Evolutionary conservation across 257 asterid genomes (phyloP).

Genomic region (Jaltomata sinuosa): DNA sequence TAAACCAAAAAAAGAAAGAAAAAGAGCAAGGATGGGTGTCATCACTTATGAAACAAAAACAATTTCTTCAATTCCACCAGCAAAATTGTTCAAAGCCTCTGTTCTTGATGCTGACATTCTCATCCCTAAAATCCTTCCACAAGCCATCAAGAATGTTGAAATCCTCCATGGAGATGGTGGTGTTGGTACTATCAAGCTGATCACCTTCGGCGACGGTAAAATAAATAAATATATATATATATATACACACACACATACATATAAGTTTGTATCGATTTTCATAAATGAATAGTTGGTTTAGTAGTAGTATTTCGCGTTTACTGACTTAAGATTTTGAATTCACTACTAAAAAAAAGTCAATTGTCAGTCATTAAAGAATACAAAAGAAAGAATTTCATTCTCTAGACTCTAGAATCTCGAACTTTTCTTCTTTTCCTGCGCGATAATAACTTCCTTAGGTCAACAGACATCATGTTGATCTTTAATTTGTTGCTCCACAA

Average conservation of each 20-base stretch:
- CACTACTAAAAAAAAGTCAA: neutral
- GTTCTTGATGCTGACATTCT: constrained; percentile 40
- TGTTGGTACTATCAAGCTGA: constrained; percentile 32
- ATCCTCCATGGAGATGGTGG: constrained; percentile 46
- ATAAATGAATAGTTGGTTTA: neutral
- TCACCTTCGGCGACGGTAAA: constrained; percentile 38
- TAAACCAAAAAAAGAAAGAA: no score
- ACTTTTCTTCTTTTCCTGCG: no score
- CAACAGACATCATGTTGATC: no score
- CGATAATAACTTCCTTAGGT: no score
- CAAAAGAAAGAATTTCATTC: neutral
- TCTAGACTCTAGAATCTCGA: neutral
- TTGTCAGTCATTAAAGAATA: neutral
- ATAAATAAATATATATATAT: no score
- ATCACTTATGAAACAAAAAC: constrained; percentile 23
- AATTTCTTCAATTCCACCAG: constrained; percentile 30
- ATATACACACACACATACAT: no score
- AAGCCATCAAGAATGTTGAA: constrained; percentile 33
- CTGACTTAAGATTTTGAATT: neutral
- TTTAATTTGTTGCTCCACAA: no score
- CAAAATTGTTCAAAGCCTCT: constrained; percentile 31
- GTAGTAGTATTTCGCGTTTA: neutral
- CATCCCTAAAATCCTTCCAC: constrained; percentile 34
- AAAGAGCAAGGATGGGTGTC: constrained; percentile 18
- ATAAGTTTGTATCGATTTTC: neutral